Conservation (phyloP, 768 basidiomycete genomes). For the Hysterangium stoloniferum region DNA sequence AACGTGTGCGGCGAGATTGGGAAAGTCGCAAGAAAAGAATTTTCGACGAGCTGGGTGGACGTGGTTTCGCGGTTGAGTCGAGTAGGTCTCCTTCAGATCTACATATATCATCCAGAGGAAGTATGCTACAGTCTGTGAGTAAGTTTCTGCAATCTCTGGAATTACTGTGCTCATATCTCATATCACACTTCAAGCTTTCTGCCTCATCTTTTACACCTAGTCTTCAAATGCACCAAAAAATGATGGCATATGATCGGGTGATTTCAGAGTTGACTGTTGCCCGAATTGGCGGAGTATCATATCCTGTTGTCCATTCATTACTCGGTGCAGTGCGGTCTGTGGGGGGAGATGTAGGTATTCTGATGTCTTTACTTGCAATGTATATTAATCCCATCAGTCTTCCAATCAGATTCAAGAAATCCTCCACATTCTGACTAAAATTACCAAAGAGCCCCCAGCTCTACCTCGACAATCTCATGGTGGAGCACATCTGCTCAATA, state of each 20-base stretch:
- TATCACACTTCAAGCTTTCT: slow-evolving; percentile 10
- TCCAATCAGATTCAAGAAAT: slow-evolving; percentile 58
- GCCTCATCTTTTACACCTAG: slow-evolving; percentile 8
- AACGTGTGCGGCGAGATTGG: slow-evolving; percentile 74
- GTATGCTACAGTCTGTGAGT: slow-evolving; percentile 46
- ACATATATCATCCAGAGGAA: too few species aligned
- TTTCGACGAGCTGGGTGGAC: slow-evolving; percentile 82
- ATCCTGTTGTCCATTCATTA: slow-evolving; percentile 66
- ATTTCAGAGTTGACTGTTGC: slow-evolving; percentile 71
- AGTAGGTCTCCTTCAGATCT: slow-evolving; percentile 19
- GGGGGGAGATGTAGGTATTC: slow-evolving; percentile 46
- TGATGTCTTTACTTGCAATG: not conserved
- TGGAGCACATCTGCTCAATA: slow-evolving; percentile 74
- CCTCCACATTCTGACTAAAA: slow-evolving; percentile 68
- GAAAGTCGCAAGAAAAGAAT: slow-evolving; percentile 84
- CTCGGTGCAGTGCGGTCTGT: slow-evolving; percentile 58
- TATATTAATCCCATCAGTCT: slow-evolving; percentile 30
- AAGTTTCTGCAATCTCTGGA: not conserved
- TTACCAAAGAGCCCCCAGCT: slow-evolving; percentile 67
- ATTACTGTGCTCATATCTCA: not conserved
- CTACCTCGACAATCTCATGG: slow-evolving; percentile 73
- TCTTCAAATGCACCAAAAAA: slow-evolving; percentile 82
- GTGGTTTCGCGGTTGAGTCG: slow-evolving; percentile 42
- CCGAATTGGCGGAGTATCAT: slow-evolving; percentile 62
- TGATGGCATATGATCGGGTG: slow-evolving; percentile 92